Evolutionary conservation across 2,329 filamentous ascomycete genomes (phyloP), one percentile per base, ranked within the genome.

Genomic region (Ophiostoma pallidulum): DNA sequence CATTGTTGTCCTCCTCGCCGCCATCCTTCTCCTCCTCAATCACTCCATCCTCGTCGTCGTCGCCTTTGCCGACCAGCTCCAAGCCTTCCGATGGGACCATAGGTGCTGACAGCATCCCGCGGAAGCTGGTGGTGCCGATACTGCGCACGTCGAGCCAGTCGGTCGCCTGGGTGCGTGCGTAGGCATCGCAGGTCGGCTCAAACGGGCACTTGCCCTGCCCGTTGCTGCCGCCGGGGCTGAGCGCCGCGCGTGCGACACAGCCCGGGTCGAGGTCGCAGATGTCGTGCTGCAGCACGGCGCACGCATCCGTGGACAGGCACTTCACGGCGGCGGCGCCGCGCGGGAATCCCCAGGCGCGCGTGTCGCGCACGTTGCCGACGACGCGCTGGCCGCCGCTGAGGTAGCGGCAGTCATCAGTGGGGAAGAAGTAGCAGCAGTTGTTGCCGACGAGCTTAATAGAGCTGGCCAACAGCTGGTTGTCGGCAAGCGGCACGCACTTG

Each of bases 201-300:
- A 49, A 52, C 20, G 50, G 50, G 28, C 50, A 52, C 8, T 13
- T 20, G 26, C 47, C 50, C 44, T 52, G 50, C 35, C n/a, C 3
- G 0, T 1, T 3, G 26, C 16, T 6, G 2, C 13, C 12, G 33
- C 14, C 33, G 33, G 9, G 31, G 35, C 35, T 4, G 35, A 19
- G 35, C 16, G 35, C n/a, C n/a, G 8, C 18, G 35, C n/a, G n/a
- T n/a, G 9, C 4, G 22, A 13, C 4, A 45, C 50, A 49, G 10
- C 6, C 1, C 2, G 28, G 2, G 31, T 52, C 44, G 4, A 52
- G 31, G 18, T 35, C 31, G 37, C 50, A 52, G 12, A 7, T 9
- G 12, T 42, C 12, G 39, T 36, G 8, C 6, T 8, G 12, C 2
- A 52, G 31, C 3, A 52, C 41, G 4, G 20, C 19, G 22, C 41